Evolutionary conservation across 495 filamentous ascomycete genomes (phyloP).

Genomic region (Podospora conica): DNA sequence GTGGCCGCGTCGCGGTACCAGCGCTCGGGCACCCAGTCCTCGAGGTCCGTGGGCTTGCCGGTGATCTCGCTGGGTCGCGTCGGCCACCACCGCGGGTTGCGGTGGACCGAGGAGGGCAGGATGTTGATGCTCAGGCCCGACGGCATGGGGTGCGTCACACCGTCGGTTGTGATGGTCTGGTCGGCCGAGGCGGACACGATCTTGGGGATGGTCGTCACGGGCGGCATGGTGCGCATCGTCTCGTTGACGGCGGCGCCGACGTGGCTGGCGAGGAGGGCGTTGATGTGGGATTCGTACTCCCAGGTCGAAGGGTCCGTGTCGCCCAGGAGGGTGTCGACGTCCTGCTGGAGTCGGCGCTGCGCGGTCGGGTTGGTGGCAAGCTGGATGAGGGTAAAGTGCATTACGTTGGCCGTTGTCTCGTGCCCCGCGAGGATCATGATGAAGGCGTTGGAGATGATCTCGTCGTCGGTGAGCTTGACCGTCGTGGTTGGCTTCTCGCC

Average conservation of each 20-base stretch:
- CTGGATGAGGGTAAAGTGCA: conserved; percentile 56
- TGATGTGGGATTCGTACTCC: conserved; percentile 56
- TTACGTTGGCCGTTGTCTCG: conserved; percentile 62
- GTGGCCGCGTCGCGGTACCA: conserved; percentile 39
- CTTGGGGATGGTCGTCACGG: conserved; percentile 58
- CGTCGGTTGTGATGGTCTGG: conserved; percentile 48
- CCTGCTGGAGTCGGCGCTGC: conserved; percentile 55
- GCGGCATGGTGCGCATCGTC: conserved; percentile 56
- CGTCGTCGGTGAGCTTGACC: conserved; percentile 41
- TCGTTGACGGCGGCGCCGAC: conserved; percentile 65
- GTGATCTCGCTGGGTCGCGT: conserved; percentile 36
- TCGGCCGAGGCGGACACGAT: conserved; percentile 37
- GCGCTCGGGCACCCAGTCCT: conserved; percentile 43
- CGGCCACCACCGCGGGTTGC: conserved; percentile 62
- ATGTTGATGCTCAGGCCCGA: conserved; percentile 42
- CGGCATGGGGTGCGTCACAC: conserved; percentile 46
- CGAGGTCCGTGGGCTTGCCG: conserved; percentile 32
- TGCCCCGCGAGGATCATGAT: conserved; percentile 67
- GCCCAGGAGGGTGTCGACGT: conserved; percentile 53
- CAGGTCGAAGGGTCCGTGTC: conserved; percentile 46
- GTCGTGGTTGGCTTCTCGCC: conserved; percentile 21
- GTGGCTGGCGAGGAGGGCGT: conserved; percentile 52
- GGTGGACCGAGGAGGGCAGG: conserved; percentile 41
- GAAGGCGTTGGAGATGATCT: conserved; percentile 67
- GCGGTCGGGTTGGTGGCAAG: conserved; percentile 53